Base-by-base conservation (phyloP, 306 rosid species). In the Cicer pinnatifidum region DNA sequence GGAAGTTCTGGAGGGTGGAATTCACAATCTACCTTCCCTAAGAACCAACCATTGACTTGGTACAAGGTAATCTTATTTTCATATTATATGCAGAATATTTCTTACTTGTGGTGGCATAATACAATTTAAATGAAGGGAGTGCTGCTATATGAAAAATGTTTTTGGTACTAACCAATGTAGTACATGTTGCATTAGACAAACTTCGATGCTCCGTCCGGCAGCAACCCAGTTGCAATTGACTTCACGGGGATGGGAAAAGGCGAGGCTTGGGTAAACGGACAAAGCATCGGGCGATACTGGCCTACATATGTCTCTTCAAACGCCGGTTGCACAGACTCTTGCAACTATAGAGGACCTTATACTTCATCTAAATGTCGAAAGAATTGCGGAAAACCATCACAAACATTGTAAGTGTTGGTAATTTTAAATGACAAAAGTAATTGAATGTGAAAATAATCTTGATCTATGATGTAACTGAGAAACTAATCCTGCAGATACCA, bases 261-360 rank as follows among this genome's bases (percentile, higher is more conserved):
- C 3, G 99, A 91, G 86, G 97, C 97, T 47, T 95, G 99, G 99
- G 94, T 95, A 72, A 95, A 95, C 51, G 99, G 97, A 70, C 91
- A 95, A 77, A 91, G 99, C 86, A 95, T 95, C 20, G 99, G 97
- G 6, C 88, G 99, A 50, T 95, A 84, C 75, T 95, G 97, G 99
- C 99, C 99, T 5, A 80, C 87, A 1, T 79, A 71, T 78, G 73
- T 54, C 20, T 45, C 99, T 76, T 64, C 91, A 33, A 84, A 51
- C 11, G 35, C 62, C 11, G 88, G 90, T 64, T 95, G 99, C 81
- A 74, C 82, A 6, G 84, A 78, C 13, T 69, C 78, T 2, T 95
- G 99, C 78, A 40, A 84, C 71, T 91, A 90, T 82, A 86, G 89
- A 80, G 99, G 99, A 81, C 0, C 85, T 72, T 95, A 83, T 68